Evolutionary conservation across 352 stramenopile species (phyloP), one percentile per base, ranked within the genome.

Genomic region (Pythium sp.): DNA sequence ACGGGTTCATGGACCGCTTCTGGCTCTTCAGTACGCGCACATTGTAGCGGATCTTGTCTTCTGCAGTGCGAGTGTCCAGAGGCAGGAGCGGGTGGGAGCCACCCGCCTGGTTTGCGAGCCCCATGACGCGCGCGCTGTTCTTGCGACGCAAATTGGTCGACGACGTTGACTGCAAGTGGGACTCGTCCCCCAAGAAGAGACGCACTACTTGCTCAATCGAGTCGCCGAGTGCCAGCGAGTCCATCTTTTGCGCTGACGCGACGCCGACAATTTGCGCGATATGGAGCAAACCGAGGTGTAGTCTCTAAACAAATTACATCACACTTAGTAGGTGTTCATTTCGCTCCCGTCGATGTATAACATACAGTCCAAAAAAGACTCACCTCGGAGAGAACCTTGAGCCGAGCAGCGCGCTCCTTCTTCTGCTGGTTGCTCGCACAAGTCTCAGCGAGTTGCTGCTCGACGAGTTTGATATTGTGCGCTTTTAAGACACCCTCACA

Each of bases 161-260:
- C 57, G 78, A 72, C 2, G 62, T 63, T 18, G 76, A 79, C 72
- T 84, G 82, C 53, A 91, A 26, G 30, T 89, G 83, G 30, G 77
- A 80, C 73, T 94, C 87, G 43, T 94, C 87, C n/a, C 84, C 87
- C 30, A 93, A 65, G 18, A 88, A 79, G 41, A 90, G 68, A 7
- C 87, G 86, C 64, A 95, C 87, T 43, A 84, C 83, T 65, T 92
- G 87, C 66, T 95, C 87, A 28, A 93, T 84, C 7, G 84, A 71
- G 54, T 94, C 84, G 2, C 80, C 79, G 1, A 95, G 71, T 61
- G 87, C 81, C 22, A 86, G 69, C n/a, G 85, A 78, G 41, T 86
- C 84, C 60, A 89, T 77, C 36, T 82, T 74, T 53, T 74, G 69
- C 24, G 77, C 69, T 7, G 69, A 67, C 2, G 69, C 62, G 20